Evolutionary conservation across 306 rosid species (phyloP).

Genomic region (Lablab purpureus): DNA sequence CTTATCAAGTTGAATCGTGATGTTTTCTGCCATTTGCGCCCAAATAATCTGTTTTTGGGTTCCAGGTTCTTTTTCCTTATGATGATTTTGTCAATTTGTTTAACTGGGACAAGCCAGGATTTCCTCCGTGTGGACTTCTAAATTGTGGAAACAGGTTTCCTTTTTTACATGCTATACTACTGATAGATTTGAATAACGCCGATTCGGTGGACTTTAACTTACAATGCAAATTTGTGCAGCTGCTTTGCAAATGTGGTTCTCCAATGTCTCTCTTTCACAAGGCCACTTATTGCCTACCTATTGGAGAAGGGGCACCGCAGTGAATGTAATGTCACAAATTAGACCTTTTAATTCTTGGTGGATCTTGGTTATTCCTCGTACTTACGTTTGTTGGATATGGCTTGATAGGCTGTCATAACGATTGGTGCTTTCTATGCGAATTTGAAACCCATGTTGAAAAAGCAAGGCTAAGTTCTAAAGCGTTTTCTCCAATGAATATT

Average conservation of each 20-base stretch:
- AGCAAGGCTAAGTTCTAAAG: conserved; percentile 60
- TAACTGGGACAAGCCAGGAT: conserved; percentile 72
- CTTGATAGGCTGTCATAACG: conserved; percentile 70
- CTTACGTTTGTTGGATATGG: conserved; percentile 19
- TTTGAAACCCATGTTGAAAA: conserved; percentile 75
- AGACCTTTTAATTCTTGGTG: neutral
- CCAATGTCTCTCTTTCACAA: conserved; percentile 83
- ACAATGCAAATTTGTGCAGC: conserved; percentile 55
- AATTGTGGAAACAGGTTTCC: conserved; percentile 85
- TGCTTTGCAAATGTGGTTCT: conserved; percentile 97
- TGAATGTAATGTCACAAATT: conserved; percentile 64
- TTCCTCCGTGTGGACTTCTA: conserved; percentile 83
- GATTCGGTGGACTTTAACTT: neutral
- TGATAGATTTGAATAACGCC: conserved; percentile 20
- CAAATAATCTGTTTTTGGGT: conserved; percentile 5
- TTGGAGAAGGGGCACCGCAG: conserved; percentile 75
- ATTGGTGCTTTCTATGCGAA: conserved; percentile 93
- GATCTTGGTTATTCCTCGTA: conserved; percentile 34
- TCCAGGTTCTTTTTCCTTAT: conserved; percentile 83
- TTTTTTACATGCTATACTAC: conserved; percentile 26
- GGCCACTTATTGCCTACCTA: conserved; percentile 84
- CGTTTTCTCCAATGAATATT: conserved; percentile 83
- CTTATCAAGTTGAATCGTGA: conserved; percentile 15
- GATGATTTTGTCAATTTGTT: conserved; percentile 74
- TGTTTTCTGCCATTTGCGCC: neutral